Evolutionary conservation across 2,329 filamentous ascomycete species (phyloP).

Genomic region (Pseudogymnoascus sp.): DNA sequence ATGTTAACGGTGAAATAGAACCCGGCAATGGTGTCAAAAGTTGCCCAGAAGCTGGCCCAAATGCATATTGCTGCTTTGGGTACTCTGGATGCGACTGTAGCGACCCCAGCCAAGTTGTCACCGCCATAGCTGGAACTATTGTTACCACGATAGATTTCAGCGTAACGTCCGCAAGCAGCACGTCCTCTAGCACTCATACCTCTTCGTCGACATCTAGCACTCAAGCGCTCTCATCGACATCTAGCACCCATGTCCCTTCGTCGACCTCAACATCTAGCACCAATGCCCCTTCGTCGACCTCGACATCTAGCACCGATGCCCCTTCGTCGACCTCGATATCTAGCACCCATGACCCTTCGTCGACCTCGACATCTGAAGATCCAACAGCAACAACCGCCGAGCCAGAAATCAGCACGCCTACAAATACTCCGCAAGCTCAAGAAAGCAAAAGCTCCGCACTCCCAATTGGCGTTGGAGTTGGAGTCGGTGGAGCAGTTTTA

Average conservation of each 20-base stretch:
- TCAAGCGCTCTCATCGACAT: not conserved
- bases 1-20: not conserved
- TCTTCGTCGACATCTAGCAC: not conserved
- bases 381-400: not conserved
- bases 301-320: not conserved
- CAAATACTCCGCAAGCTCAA: not conserved
- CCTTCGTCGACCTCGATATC: not conserved
- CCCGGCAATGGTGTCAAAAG: not conserved
- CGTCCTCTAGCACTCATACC: not conserved
- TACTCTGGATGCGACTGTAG: not conserved
- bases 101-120: not conserved
- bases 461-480: not conserved
- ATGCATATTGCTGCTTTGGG: not conserved
- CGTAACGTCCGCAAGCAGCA: not conserved
- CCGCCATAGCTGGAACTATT: not conserved
- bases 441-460: not conserved
- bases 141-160: not conserved
- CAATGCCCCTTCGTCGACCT: not conserved
- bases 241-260: not conserved
- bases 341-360: not conserved
- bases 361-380: not conserved
- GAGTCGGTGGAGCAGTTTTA: not conserved
- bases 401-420: not conserved
- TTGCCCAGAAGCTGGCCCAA: not conserved
- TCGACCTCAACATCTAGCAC: not conserved